Evolutionary conservation across 73 alveolate genomes (phyloP), one percentile per base, ranked within the genome.

Genomic region (Halteria grandinella): DNA sequence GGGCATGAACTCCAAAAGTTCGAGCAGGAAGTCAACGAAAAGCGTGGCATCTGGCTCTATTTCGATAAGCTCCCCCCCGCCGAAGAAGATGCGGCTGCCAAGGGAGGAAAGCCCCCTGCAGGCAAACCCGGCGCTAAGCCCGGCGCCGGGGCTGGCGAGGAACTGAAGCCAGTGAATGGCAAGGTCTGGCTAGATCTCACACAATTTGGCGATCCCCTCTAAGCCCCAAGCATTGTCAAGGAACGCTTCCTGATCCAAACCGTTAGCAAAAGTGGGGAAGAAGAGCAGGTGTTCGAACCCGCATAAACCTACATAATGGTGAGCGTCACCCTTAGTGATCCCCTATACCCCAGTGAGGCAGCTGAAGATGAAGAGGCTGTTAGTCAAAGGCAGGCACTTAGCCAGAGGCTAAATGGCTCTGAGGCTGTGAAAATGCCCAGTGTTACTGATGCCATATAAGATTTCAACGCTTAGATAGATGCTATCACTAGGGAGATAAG

Each of bases 81-180:
- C 23, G 87, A 79, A 18, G 87, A 79, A 33, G 94, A 86, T 50
- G 85, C 94, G 1, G 80, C 79, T 58, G 80, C 81, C 64, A 84
- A 64, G 32, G 85, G 85, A 12, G 77, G 28, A 8, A 60, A 60
- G 44, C n/a, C n/a, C n/a, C n/a, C n/a, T n/a, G n/a, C n/a, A n/a
- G n/a, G n/a, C n/a, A n/a, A n/a, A n/a, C n/a, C n/a, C n/a, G n/a
- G n/a, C n/a, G n/a, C n/a, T n/a, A 58, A 62, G 15, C 44, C 44
- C 8, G 79, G 69, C 2, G 66, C 49, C 18, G 83, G 86, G 3
- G 69, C 58, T 0, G n/a, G n/a, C n/a, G 91, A 80, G 24, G 89
- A 86, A 40, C 58, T 58, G 59, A 86, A 86, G 52, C 90, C 94
- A n/a, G 17, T 53, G 8, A 51, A 31, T 24, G 87, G 80, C 17